phyloP scores from a whole-genome alignment of 169 alveolate genomes.

The Cryptosporidium meleagridis region DNA sequence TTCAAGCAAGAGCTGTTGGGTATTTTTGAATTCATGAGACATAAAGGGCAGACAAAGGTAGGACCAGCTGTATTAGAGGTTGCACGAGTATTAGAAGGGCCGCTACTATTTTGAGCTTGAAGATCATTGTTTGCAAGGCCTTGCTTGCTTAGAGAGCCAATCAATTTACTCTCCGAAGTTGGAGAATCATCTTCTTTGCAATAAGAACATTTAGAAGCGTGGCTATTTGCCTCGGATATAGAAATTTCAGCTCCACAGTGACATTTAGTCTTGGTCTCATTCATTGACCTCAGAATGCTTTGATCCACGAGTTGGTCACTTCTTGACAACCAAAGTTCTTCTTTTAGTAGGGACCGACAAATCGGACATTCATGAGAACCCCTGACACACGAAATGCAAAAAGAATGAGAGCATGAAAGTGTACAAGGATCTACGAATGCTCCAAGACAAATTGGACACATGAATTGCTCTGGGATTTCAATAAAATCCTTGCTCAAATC shows the following conservation, averaged over 20 bases:
- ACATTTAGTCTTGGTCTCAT: slow-evolving; percentile 30
- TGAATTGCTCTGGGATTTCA: slow-evolving; percentile 66
- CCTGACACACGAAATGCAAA: slow-evolving; percentile 49
- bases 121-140: neutral
- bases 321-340: slow-evolving; percentile 58
- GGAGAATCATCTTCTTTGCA: slow-evolving; percentile 39
- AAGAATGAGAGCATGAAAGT: slow-evolving; percentile 62
- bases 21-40: slow-evolving; percentile 47
- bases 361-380: slow-evolving; percentile 68
- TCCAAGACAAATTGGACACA: slow-evolving; percentile 74
- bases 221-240: slow-evolving; percentile 37
- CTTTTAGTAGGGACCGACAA: slow-evolving; percentile 38
- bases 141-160: slow-evolving; percentile 22
- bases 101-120: neutral
- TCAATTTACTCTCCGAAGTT: neutral
- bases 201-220: slow-evolving; percentile 36
- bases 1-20: slow-evolving; percentile 35
- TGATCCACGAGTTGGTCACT: slow-evolving; percentile 68
- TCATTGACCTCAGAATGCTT: slow-evolving; percentile 31
- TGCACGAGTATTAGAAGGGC: neutral
- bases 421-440: slow-evolving; percentile 70
- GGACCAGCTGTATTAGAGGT: slow-evolving; percentile 40
- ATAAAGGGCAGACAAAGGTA: slow-evolving; percentile 61
- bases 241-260: slow-evolving; percentile 55
- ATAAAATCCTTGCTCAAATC: slow-evolving; percentile 58